Base-by-base conservation (phyloP, 345 rosid species). In the Salix udensis region DNA sequence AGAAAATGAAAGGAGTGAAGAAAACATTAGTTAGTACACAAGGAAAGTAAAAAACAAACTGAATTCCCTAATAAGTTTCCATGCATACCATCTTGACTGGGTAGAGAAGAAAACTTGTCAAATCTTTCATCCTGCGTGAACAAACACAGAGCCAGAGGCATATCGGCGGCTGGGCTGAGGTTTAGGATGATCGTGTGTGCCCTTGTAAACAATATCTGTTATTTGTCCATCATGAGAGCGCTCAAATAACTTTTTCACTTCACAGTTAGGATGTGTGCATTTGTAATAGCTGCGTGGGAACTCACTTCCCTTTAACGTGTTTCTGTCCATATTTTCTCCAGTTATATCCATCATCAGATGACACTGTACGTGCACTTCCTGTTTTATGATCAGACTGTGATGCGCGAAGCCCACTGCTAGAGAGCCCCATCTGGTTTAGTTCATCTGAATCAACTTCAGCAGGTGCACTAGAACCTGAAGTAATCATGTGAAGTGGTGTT, bases 271-370 rank as follows among this genome's bases (percentile, higher is more conserved):
- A 88, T 96, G 97, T 36, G 99, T 92, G 76, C 99, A 96, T 80
- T 96, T 96, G 86, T 96, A 96, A 82, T 96, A 96, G 85, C 97
- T 91, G 76, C 99, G 91, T 2, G 98, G 99, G 81, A 93, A 94
- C 83, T 94, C 96, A 85, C 99, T 89, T 84, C 99, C 99, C 80
- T 96, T 96, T 96, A 39, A 96, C 99, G 81, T 89, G 97, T 71
- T 96, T 96, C 87, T 96, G 99, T 60, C 99, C 99, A 86, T 96
- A 96, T 79, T 96, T 96, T 76, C 99, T 86, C 98, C 99, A 96
- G 88, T 92, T 92, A 84, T 92, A 96, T 80, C 99, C 99, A 87
- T 96, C 99, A 77, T 92, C 94, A 30, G 97, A 86, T 70, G 88
- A 39, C 69, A 83, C 73, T 4, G 89, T 76, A 37, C 82, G 60